A percentile compares a stretch with the other conserved stretches of the same genome.
Evolutionary conservation across 306 rosid genomes (phyloP).

Genomic region (Quercus bicolor): DNA sequence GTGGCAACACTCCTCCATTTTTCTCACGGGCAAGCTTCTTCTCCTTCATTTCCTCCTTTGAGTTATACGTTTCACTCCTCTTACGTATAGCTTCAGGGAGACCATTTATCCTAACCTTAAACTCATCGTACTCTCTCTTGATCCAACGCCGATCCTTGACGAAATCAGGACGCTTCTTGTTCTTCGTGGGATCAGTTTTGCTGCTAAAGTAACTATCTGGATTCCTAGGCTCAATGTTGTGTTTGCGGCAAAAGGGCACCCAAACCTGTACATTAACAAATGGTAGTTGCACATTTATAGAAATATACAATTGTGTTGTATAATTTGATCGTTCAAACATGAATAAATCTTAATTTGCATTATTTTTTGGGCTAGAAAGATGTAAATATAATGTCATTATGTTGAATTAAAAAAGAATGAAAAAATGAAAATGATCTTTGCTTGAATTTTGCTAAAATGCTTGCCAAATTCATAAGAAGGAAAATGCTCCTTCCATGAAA

Average conservation of each 20-base stretch:
- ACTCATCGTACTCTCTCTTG: slow-evolving; percentile 89
- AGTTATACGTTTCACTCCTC: slow-evolving; percentile 49
- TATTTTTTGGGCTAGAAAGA: no score
- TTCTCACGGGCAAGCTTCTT: slow-evolving; percentile 46
- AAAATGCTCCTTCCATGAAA: no score
- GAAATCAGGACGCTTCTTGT: slow-evolving; percentile 70
- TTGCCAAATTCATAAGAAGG: no score
- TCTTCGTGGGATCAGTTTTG: slow-evolving; percentile 72
- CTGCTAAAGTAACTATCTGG: slow-evolving; percentile 75
- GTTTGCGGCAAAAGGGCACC: slow-evolving; percentile 89
- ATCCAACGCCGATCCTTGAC: slow-evolving; percentile 88
- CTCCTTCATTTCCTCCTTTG: slow-evolving; percentile 58
- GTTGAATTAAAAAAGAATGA: no score
- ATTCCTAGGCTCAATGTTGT: slow-evolving; percentile 72
- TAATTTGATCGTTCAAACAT: not conserved
- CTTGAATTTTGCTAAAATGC: no score
- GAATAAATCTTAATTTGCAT: not conserved
- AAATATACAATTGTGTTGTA: not conserved
- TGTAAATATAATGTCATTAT: no score
- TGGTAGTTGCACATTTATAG: not conserved
- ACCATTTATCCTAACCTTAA: slow-evolving; percentile 83
- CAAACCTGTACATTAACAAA: slow-evolving; percentile 42
- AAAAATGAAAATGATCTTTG: no score
- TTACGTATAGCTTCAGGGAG: slow-evolving; percentile 55
- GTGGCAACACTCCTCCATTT: slow-evolving; percentile 45